A percentile compares a stretch with the other conserved stretches of the same genome.
These are phyloP conservation scores for Leishmania gerbilli DNA, from an alignment of 208 protist species.

Conservation along the genomic window DNA sequence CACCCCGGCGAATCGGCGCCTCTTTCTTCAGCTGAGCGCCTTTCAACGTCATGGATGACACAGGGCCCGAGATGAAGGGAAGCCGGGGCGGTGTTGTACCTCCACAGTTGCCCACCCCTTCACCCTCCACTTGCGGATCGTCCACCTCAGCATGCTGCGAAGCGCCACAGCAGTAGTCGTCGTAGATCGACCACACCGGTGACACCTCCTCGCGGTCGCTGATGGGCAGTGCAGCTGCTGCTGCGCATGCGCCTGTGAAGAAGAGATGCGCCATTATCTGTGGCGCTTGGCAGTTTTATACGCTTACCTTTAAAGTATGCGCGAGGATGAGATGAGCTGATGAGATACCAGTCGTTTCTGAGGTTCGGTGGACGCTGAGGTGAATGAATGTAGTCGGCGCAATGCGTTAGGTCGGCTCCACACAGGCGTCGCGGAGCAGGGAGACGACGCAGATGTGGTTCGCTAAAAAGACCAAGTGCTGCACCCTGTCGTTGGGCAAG, in stretches of 20 bases:
- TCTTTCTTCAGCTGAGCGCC: constrained; percentile 60
- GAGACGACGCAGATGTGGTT: not conserved
- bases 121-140: not conserved
- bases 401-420: not conserved
- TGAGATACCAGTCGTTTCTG: not conserved
- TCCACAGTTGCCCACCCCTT: not conserved
- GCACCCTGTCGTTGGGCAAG: not conserved
- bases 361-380: not conserved
- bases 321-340: not conserved
- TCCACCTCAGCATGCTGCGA: not conserved
- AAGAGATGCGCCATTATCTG: constrained; percentile 12
- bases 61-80: constrained; percentile 33
- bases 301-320: not conserved
- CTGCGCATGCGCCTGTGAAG: not conserved
- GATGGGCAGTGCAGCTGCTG: not conserved
- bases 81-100: constrained; percentile 5
- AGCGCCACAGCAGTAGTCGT: constrained; percentile 29
- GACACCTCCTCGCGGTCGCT: constrained; percentile 19
- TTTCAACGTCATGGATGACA: constrained; percentile 35
- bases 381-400: not conserved
- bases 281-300: not conserved
- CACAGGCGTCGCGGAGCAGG: not conserved
- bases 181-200: constrained; percentile 78
- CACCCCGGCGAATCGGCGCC: constrained; percentile 62
- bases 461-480: not conserved